Evolutionary conservation across 768 basidiomycete genomes (phyloP).

Genomic region (Inosperma sp.): DNA sequence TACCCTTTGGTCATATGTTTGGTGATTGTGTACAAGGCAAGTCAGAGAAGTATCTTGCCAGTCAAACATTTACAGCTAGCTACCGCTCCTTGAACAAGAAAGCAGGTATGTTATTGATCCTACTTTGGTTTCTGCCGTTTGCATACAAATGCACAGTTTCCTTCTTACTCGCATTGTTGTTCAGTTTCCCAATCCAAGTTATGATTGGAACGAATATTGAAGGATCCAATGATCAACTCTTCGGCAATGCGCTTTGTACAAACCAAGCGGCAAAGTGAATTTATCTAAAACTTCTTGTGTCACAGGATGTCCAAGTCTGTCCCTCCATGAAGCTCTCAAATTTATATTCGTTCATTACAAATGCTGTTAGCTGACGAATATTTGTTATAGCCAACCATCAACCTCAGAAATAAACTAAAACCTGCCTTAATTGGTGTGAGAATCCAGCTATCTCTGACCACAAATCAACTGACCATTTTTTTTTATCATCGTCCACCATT

Average conservation of each 20-base stretch:
- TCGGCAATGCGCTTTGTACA: slow-evolving; percentile 76
- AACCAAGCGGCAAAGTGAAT: slow-evolving; percentile 98
- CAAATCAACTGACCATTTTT: too few relatives aligned
- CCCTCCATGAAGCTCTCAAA: too few relatives aligned
- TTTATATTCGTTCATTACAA: too few relatives aligned
- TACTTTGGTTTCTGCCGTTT: slow-evolving; percentile 90
- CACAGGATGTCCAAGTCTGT: slow-evolving; percentile 92
- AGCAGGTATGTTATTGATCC: slow-evolving; percentile 69
- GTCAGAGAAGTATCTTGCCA: slow-evolving; percentile 94
- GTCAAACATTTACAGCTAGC: slow-evolving; percentile 96
- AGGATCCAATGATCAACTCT: slow-evolving; percentile 81
- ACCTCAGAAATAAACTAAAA: too few relatives aligned
- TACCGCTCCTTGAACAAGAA: slow-evolving; percentile 67
- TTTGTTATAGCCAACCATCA: too few relatives aligned
- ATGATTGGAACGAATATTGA: slow-evolving; percentile 98
- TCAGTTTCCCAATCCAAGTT: slow-evolving; percentile 87
- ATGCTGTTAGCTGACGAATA: too few relatives aligned
- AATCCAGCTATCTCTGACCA: too few relatives aligned
- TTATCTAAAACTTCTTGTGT: slow-evolving; percentile 92
- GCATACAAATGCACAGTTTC: slow-evolving; percentile 96
- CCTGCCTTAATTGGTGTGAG: too few relatives aligned
- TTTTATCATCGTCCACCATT: too few relatives aligned
- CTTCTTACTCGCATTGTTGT: slow-evolving; percentile 95
- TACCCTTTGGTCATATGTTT: slow-evolving; percentile 98
- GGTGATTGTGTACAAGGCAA: slow-evolving; percentile 96